These are phyloP conservation scores for Paecilomyces variotii DNA, from an alignment of 2,329 filamentous ascomycete genomes.

Conservation along the genomic window DNA sequence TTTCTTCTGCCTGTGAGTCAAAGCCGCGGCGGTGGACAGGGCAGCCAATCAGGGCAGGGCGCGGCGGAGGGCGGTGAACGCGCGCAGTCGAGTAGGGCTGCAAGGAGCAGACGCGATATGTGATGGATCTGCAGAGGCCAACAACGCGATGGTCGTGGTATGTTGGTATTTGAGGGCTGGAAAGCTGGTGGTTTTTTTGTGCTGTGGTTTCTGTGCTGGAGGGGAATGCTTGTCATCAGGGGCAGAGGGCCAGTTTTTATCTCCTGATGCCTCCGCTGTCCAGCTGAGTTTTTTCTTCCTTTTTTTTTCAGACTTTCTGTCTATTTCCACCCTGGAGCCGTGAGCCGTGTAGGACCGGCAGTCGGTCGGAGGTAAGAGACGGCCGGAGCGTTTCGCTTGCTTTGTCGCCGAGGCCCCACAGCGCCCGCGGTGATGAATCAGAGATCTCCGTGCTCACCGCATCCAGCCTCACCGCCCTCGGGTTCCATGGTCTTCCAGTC, in stretches of 20 bases:
- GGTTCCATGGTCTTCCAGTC: too few relatives aligned
- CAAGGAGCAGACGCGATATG: background rate
- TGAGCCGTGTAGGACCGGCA: background rate
- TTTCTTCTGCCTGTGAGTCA: background rate
- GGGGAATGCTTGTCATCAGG: background rate
- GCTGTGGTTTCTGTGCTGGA: background rate
- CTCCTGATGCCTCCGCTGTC: background rate
- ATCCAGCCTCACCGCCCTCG: background rate
- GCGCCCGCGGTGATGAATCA: too few relatives aligned
- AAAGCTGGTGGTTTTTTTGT: background rate
- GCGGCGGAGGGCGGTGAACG: background rate
- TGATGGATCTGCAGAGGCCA: background rate
- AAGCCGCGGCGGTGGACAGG: background rate
- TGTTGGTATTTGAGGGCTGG: background rate
- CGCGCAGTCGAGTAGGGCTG: background rate
- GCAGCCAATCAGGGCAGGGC: background rate
- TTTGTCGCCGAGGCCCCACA: background rate
- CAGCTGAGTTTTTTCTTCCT: constrained; percentile 1
- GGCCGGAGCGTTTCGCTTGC: background rate
- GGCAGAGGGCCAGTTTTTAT: background rate
- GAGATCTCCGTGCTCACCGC: background rate
- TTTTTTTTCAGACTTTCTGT: background rate
- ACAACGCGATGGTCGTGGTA: background rate
- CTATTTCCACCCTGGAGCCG: background rate
- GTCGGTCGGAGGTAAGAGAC: background rate